A percentile compares a stretch with the other conserved stretches of the same genome.
phyloP scores from a whole-genome alignment of 164 flowering plant species.

The Houttuynia cordata region DNA sequence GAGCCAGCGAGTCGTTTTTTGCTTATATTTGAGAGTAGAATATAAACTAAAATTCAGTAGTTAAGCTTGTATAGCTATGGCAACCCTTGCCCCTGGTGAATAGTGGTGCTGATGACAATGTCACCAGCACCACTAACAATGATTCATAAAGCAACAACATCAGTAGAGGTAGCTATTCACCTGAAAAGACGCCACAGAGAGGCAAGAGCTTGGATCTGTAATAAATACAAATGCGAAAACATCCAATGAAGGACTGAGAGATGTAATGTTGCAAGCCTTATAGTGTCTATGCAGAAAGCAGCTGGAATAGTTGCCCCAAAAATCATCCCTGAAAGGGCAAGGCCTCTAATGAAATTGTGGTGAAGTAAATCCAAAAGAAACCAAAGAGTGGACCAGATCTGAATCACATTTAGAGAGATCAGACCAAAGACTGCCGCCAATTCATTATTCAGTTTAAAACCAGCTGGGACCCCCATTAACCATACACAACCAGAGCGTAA shows the following conservation, averaged over 20 bases:
- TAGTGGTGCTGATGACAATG: too few relatives aligned
- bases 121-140: too few relatives aligned
- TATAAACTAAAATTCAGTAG: too few relatives aligned
- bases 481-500: conserved; percentile 89
- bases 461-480: conserved; percentile 99
- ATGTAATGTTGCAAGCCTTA: conserved; percentile 48
- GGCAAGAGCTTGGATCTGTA: conserved; percentile 67
- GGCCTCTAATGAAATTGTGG: conserved; percentile 35
- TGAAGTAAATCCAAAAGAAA: conserved; percentile 34
- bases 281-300: conserved; percentile 50
- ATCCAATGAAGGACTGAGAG: conserved; percentile 58
- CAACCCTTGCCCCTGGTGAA: too few relatives aligned
- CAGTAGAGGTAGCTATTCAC: conserved; percentile 17
- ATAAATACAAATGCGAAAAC: conserved; percentile 54
- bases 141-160: too few relatives aligned
- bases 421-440: conserved; percentile 75
- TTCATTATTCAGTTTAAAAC: conserved; percentile 91
- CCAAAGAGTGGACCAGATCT: conserved; percentile 93
- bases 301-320: conserved; percentile 69
- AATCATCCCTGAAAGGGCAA: conserved; percentile 63
- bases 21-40: too few relatives aligned
- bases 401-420: conserved; percentile 71
- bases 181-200: conserved; percentile 96
- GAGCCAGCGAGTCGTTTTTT: too few relatives aligned
- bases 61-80: too few relatives aligned